Evolutionary conservation across 768 basidiomycete species (phyloP), one percentile per base, ranked within the genome.

Genomic region (Megacollybia marginata): DNA sequence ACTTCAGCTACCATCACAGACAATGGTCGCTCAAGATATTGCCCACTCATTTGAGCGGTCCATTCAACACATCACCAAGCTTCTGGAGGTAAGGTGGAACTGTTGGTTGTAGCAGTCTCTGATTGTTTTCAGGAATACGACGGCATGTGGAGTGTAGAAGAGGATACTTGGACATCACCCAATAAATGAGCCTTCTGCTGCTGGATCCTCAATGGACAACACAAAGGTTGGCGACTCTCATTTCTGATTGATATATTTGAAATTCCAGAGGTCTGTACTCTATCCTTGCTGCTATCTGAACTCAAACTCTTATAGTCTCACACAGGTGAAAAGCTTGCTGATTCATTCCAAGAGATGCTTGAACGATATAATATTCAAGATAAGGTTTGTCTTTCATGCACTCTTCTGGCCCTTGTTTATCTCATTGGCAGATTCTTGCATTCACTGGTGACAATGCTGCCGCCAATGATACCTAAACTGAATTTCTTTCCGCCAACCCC

Each of bases 401-500:
- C 1, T 8, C 23, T 4, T 9, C 12, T 11, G n/a, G n/a, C n/a
- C n/a, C n/a, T 47, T 5, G n/a, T n/a, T n/a, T n/a, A n/a, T n/a
- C n/a, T n/a, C n/a, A n/a, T n/a, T n/a, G n/a, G n/a, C n/a, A 65
- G 62, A 52, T 61, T 31, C 56, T 62, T 18, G 44, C 48, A 5
- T 50, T 62, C 28, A 55, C 57, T 5, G 55, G 53, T 16, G 62
- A 67, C 47, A 67, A 65, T 48, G 60, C 65, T 2, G 35, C 55
- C 0, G 55, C 57, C 1, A 65, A 65, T 35, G 58, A 63, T 44
- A 55, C 50, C 1, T 58, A 63, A 50, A 55, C 55, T 8, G 47
- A 33, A 1, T 46, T 47, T 4, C 59, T 65, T 5, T 33, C 1
- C 4, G 7, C 5, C 15, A 38, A 46, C 2, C 43, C 50, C 2